phyloP scores from a whole-genome alignment of 2,329 filamentous ascomycete genomes.

The Beauveria scarabaeidicola region DNA sequence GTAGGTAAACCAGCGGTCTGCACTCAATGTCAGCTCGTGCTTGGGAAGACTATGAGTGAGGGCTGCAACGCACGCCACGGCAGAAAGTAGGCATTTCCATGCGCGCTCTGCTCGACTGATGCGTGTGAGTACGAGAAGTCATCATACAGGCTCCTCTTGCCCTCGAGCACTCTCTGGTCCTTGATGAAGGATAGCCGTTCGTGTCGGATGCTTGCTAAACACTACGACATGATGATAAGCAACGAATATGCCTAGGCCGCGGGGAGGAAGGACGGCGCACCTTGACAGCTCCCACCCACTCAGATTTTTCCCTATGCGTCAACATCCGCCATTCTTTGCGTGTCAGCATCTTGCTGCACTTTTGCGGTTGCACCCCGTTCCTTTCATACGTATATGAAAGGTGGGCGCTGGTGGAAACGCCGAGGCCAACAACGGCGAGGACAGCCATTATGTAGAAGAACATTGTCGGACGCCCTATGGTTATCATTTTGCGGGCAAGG shows the following conservation, averaged over 20 bases:
- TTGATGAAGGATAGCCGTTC: neutral
- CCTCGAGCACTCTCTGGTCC: neutral
- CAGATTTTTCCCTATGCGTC: neutral
- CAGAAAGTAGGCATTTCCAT: neutral
- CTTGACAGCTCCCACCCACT: constrained; percentile 2
- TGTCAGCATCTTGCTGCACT: neutral
- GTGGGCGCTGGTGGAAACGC: too few species aligned
- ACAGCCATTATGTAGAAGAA: neutral
- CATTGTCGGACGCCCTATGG: neutral
- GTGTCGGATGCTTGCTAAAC: neutral
- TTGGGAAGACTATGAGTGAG: neutral
- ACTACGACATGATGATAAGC: neutral
- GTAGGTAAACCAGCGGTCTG: neutral
- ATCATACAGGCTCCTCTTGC: neutral
- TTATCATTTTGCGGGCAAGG: neutral
- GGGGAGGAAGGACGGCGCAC: neutral
- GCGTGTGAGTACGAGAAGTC: constrained; percentile 1
- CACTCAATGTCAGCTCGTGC: neutral
- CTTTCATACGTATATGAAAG: neutral
- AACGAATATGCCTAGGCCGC: too few species aligned
- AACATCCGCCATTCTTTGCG: constrained; percentile 2
- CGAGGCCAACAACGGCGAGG: too few species aligned
- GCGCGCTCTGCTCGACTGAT: neutral
- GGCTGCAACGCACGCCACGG: neutral
- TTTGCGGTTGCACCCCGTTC: neutral